Conservation (phyloP, 495 filamentous ascomycete species). For the Collariella sp. region DNA sequence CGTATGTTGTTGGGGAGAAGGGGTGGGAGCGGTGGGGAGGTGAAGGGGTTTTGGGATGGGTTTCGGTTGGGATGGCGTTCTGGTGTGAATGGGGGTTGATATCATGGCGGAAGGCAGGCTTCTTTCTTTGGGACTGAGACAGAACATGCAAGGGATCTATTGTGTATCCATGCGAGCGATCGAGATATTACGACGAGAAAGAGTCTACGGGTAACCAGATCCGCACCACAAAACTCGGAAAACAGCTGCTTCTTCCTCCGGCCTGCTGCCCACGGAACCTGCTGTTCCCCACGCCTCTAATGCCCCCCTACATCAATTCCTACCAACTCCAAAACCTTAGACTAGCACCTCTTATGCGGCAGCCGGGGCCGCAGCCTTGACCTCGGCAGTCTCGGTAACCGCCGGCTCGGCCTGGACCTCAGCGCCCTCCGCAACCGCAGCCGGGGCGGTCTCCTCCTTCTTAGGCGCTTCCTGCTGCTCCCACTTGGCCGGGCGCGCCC, state of each 20-base stretch:
- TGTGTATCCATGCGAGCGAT: conserved; percentile 9
- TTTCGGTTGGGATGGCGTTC: background rate
- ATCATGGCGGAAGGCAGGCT: too few species aligned
- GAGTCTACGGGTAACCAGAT: background rate
- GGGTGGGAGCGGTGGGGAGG: conserved; percentile 6
- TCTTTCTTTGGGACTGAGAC: background rate
- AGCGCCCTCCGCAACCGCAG: conserved; percentile 19
- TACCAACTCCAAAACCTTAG: too few species aligned
- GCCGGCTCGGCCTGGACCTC: conserved; percentile 10
- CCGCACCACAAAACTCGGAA: background rate
- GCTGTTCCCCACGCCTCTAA: too few species aligned
- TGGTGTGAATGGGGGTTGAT: too few species aligned
- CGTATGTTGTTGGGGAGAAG: conserved; percentile 45
- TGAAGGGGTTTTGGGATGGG: background rate
- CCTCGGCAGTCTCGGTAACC: conserved; percentile 10
- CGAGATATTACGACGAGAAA: conserved; percentile 5
- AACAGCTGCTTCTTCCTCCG: background rate
- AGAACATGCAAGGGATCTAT: conserved; percentile 11
- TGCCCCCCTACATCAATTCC: too few species aligned
- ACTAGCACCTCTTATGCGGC: conserved; percentile 16
- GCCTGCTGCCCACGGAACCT: too few species aligned
- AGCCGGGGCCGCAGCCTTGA: conserved; percentile 28
- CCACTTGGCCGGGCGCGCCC: conserved; percentile 64
- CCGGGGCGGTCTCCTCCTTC: conserved; percentile 9
- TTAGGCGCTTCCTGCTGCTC: conserved; percentile 35